Evolutionary conservation across 1,139 yeast species (phyloP).

Genomic region (Blastobotrys elegans): DNA sequence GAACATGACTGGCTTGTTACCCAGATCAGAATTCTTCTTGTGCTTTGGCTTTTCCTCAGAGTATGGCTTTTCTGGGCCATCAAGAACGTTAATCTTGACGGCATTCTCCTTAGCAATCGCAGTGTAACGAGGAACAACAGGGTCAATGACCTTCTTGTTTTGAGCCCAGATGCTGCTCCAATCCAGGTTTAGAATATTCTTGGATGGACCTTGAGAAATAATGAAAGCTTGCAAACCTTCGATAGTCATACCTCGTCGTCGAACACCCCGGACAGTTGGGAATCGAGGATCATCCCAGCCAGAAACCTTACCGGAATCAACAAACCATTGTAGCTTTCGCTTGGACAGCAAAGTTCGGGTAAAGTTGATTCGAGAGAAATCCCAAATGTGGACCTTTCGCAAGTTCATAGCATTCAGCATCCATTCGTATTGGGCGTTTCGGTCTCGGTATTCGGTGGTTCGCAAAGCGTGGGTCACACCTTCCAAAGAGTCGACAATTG

Average conservation of each 20-base stretch:
- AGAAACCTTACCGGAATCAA: conserved; percentile 74
- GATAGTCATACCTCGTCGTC: conserved; percentile 99
- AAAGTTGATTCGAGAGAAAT: conserved; percentile 93
- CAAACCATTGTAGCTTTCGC: conserved; percentile 98
- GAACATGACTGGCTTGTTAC: conserved; percentile 72
- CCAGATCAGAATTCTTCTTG: conserved; percentile 92
- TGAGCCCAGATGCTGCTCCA: conserved; percentile 97
- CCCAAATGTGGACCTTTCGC: conserved; percentile 95
- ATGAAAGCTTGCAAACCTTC: conserved; percentile 93
- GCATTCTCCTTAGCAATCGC: conserved; percentile 62
- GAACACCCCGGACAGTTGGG: conserved; percentile 98
- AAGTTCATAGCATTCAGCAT: conserved; percentile 71
- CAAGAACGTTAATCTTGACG: conserved; percentile 47
- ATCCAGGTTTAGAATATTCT: conserved; percentile 90
- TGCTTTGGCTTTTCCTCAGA: conserved; percentile 83
- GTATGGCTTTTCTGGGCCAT: conserved; percentile 56
- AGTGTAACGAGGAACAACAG: conserved; percentile 91
- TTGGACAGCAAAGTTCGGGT: conserved; percentile 90
- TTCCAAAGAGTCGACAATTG: conserved; percentile 88
- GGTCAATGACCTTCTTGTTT: conserved; percentile 94
- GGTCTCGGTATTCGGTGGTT: conserved; percentile 96
- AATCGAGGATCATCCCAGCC: conserved; percentile 99
- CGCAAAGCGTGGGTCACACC: conserved; percentile 97
- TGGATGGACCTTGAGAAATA: conserved; percentile 93
- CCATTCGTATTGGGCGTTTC: conserved; percentile 98